Evolutionary conservation across 2,329 filamentous ascomycete genomes (phyloP), one percentile per base, ranked within the genome.

Genomic region (Ophiobolus disseminans): DNA sequence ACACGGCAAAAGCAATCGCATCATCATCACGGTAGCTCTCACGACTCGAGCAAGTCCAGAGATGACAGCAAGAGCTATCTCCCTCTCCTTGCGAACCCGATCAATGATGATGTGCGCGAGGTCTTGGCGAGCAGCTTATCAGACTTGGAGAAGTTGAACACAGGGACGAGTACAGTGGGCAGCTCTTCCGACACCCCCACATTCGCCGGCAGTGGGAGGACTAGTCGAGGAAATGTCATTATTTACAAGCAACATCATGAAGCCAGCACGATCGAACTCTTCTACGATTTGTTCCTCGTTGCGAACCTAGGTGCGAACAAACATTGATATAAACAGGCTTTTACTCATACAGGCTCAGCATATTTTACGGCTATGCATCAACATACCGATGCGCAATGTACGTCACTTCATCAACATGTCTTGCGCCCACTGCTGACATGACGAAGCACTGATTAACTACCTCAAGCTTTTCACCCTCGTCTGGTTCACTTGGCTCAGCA

Each of bases 401-500:
- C 30, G 55, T 39, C 5, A 3, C 3, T 1, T 3, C 17, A 5
- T n/a, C 30, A 4, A 2, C 5, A 3, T 8, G 13, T 8, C 10
- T 7, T 39, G 4, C 10, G 9, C 25, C 25, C n/a, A 5, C n/a
- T 3, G 25, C 5, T 10, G n/a, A 6, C 30, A 13, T n/a, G 3
- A 14, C 3, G 6, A 2, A 63, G 58, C 50, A 17, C 57, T 76
- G 4, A 55, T 64, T 40, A 59, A 77, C 40, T 80, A 83, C 58
- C 70, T 82, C 44, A 74, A 82, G 37, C 81, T 81, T 53, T 78
- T 84, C 63, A 73, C 80, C 6, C 74, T 88, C 9, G 73, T 87
- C 11, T 88, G 85, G 85, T 83, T 86, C 49, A 86, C 82, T 13
- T 88, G 86, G 86, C 76, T 87, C 13, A 75, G 84, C 42, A 80